Percentiles rank a stretch among this genome's conserved stretches.
phyloP scores from a whole-genome alignment of 352 stramenopile genomes.

The Phytophthora megakarya region DNA sequence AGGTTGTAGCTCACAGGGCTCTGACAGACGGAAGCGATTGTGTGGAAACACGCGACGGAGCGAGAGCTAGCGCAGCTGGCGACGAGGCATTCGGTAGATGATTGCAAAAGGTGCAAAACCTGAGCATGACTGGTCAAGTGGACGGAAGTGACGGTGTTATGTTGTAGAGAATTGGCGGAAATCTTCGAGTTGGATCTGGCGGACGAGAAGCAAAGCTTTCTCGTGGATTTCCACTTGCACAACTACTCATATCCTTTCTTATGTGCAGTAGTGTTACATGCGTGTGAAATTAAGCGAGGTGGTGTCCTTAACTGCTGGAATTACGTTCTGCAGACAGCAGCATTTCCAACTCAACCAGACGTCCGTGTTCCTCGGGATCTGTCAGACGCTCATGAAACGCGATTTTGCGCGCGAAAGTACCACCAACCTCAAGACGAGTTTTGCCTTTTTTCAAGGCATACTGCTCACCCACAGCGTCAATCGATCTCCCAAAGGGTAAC shows the following conservation, averaged over 20 bases:
- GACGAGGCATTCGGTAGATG: constrained; percentile 48
- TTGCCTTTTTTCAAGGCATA: constrained; percentile 60
- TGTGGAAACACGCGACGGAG: constrained; percentile 61
- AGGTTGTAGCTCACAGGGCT: constrained; percentile 13
- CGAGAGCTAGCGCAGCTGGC: constrained; percentile 44
- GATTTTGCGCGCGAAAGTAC: constrained; percentile 55
- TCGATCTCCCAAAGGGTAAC: constrained; percentile 67
- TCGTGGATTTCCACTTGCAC: constrained; percentile 62
- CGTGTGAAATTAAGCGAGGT: background rate
- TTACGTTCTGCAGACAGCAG: constrained; percentile 70
- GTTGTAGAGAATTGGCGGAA: constrained; percentile 42
- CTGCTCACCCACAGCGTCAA: constrained; percentile 73
- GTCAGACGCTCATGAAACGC: constrained; percentile 63
- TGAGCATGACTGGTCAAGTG: too few relatives aligned
- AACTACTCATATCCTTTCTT: constrained; percentile 72
- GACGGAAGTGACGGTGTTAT: background rate
- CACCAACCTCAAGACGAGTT: constrained; percentile 59
- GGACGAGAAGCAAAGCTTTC: constrained; percentile 48
- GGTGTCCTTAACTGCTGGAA: constrained; percentile 25
- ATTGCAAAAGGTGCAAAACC: constrained; percentile 65
- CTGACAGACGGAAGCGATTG: constrained; percentile 56
- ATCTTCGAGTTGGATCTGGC: constrained; percentile 56
- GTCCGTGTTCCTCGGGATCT: constrained; percentile 72
- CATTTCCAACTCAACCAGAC: constrained; percentile 60
- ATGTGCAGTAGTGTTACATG: background rate